Percentiles rank a stretch among this genome's conserved stretches.
Evolutionary conservation across 192 early-diverging fungal species (phyloP).

Genomic region (Spinellus fusiger): DNA sequence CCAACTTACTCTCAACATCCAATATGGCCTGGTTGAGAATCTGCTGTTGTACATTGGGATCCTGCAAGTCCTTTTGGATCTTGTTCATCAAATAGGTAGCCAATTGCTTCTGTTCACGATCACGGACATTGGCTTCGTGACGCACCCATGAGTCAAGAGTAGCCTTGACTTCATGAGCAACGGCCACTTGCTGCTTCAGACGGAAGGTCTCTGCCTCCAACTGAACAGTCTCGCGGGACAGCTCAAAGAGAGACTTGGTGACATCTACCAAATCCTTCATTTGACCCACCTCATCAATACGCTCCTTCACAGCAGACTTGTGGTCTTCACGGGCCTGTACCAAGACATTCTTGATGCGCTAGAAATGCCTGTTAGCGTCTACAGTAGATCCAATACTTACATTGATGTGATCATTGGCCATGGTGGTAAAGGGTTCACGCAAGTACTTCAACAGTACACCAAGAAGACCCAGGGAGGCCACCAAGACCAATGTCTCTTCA

Average conservation of each 20-base stretch:
- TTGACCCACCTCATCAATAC: conserved; percentile 86
- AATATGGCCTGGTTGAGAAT: conserved; percentile 54
- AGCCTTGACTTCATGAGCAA: conserved; percentile 77
- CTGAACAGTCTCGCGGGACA: conserved; percentile 91
- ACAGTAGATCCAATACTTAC: conserved; percentile 8
- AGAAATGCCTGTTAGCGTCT: conserved; percentile 6
- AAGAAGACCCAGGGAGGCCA: conserved; percentile 76
- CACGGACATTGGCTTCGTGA: conserved; percentile 89
- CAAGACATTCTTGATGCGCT: conserved; percentile 80
- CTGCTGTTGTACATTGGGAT: conserved; percentile 60
- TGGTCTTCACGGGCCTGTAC: conserved; percentile 84
- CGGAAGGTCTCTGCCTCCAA: conserved; percentile 93
- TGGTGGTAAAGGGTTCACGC: conserved; percentile 80
- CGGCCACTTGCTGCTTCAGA: conserved; percentile 85
- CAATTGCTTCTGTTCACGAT: conserved; percentile 86
- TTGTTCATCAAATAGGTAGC: conserved; percentile 79
- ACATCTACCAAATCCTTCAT: conserved; percentile 91
- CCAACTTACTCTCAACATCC: conserved; percentile 46
- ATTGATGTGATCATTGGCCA: conserved; percentile 55
- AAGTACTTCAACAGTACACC: conserved; percentile 70
- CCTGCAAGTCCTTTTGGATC: conserved; percentile 61
- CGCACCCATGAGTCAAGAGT: conserved; percentile 96
- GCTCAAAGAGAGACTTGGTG: conserved; percentile 88
- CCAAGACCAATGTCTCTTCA: conserved; percentile 83
- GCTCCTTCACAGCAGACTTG: conserved; percentile 83